Evolutionary conservation across 2,329 filamentous ascomycete species (phyloP).

Genomic region (Purpureocillium takamizusanense): DNA sequence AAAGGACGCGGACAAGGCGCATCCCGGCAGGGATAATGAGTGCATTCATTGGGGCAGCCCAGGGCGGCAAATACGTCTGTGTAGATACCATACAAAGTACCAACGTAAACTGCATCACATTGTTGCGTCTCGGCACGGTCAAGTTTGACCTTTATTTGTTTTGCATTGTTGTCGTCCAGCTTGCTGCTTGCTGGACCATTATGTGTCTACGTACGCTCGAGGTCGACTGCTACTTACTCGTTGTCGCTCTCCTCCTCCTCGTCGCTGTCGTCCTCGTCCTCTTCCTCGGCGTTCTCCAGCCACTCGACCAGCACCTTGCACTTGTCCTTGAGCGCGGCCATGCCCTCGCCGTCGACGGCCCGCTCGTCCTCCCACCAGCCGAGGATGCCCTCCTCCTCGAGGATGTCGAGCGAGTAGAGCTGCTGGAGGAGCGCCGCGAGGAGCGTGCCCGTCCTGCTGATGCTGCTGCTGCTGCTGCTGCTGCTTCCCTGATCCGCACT

Average conservation of each 20-base stretch:
- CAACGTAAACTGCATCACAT: no score
- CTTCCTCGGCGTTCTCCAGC: conserved; percentile 66
- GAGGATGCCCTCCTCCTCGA: conserved; percentile 83
- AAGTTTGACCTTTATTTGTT: no score
- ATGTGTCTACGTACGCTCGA: no score
- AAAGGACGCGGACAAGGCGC: no score
- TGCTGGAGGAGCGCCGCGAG: conserved; percentile 75
- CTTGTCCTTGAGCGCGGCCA: conserved; percentile 63
- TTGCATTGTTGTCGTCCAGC: no score
- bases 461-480: conserved; percentile 3
- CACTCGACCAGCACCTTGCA: conserved; percentile 76
- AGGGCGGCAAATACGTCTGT: no score
- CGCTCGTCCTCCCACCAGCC: conserved; percentile 78
- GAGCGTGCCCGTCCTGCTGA: conserved; percentile 44
- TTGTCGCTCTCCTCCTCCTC: conserved; percentile 29
- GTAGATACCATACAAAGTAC: no score
- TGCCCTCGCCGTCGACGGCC: conserved; percentile 56
- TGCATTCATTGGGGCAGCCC: no score
- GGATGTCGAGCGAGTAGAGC: conserved; percentile 72
- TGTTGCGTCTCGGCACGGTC: no score
- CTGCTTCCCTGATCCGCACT: no score
- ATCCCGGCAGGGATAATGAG: no score
- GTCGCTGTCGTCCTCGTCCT: conserved; percentile 58
- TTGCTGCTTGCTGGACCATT: no score
- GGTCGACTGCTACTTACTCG: conserved; percentile 1